Evolutionary conservation across 2,329 filamentous ascomycete genomes (phyloP), one percentile per base, ranked within the genome.

Genomic region (Pleomassaria siparia): DNA sequence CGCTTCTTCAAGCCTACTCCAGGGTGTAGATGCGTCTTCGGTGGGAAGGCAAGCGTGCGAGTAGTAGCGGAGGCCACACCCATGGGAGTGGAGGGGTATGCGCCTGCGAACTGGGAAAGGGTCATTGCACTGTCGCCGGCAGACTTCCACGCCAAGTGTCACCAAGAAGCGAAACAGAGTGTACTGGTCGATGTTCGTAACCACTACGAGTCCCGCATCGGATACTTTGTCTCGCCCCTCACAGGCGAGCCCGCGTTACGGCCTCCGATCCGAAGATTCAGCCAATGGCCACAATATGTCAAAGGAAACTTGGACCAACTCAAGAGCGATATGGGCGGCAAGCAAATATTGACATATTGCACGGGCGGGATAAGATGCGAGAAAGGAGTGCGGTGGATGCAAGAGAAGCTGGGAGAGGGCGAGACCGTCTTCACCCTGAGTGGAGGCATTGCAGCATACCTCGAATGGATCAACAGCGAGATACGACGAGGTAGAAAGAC

Each of bases 331-430:
- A 25, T 39, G 16, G 49, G 29, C 33, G 49, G 46, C 30, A 56
- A 55, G 20, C 47, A 54, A 3, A 50, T 62, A 28, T 49, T 57
- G 32, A 60, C 59, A 7, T 62, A 62, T 32, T 62, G 59, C 26
- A 62, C 59, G 1, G 59, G 59, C 18, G 59, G 59, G 1, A 60
- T 62, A 12, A 46, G 59, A 10, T 62, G 59, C 32, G 59, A 62
- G 33, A 62, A 62, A 24, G 57, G 55, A 18, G 59, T 56, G n/a
- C 47, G 59, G 13, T 62, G 58, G 57, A 62, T 62, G 59, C 51
- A 58, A 33, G 59, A 62, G 25, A 50, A 52, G 2, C 37, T 58
- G 7, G 37, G 20, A 0, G 40, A 32, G 18, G 37, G 50, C 8
- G 51, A 47, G 22, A 50, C 53, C 2, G 53, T 62, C 15, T 56